A percentile compares a stretch with the other conserved stretches of the same genome.
Evolutionary conservation across 306 rosid genomes (phyloP).

Genomic region (Quercus parvula): DNA sequence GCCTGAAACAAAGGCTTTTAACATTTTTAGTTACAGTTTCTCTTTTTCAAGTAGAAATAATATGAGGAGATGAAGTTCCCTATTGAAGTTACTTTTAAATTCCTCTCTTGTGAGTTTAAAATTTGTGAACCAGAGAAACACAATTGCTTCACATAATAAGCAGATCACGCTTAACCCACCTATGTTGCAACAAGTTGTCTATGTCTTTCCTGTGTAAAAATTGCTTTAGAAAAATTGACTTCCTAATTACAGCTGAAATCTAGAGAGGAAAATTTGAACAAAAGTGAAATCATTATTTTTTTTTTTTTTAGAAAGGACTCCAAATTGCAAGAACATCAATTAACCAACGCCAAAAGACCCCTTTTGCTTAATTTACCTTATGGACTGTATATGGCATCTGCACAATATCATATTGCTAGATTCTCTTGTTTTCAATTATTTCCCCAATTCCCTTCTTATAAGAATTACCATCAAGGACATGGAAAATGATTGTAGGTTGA

Average conservation of each 20-base stretch:
- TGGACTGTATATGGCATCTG: not conserved
- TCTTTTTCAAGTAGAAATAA: not conserved
- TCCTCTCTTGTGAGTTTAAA: not conserved
- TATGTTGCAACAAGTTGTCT: not conserved
- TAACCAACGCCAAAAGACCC: not conserved
- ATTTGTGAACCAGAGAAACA: not conserved
- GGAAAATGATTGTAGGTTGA: constrained; percentile 49
- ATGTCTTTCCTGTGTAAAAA: constrained; percentile 4
- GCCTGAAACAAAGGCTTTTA: not conserved
- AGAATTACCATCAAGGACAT: constrained; percentile 6
- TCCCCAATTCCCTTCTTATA: constrained; percentile 1
- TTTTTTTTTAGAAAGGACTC: not conserved
- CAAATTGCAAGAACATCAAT: constrained; percentile 8
- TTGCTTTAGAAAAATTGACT: not conserved
- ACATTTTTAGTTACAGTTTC: not conserved
- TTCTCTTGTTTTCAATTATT: not conserved
- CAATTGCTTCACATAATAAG: not conserved
- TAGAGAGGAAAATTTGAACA: not conserved
- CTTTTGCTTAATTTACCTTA: constrained; percentile 5
- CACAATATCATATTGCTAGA: not conserved
- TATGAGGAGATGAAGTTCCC: not conserved
- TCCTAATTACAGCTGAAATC: not conserved
- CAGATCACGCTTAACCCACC: not conserved
- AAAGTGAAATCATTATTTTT: not conserved
- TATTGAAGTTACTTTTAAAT: not conserved